A percentile compares a stretch with the other conserved stretches of the same genome.
Conservation (phyloP, 345 rosid genomes). For the Diplotaxis tenuifolia region DNA sequence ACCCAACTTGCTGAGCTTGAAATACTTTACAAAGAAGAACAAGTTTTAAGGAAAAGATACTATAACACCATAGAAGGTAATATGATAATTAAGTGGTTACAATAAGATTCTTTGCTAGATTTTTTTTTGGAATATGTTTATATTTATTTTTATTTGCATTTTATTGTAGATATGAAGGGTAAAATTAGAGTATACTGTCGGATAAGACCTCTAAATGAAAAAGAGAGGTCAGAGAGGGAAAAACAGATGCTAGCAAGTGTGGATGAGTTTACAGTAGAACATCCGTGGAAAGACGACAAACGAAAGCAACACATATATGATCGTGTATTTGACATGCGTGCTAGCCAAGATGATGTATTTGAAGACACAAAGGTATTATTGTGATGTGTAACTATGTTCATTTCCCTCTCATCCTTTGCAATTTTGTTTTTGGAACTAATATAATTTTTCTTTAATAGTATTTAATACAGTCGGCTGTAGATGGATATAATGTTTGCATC, state of each 20-base stretch:
- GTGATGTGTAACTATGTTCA: conserved; percentile 2
- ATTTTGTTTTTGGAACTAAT: conserved; percentile 22
- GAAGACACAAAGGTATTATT: conserved; percentile 80
- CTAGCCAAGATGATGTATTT: conserved; percentile 79
- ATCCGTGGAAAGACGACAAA: conserved; percentile 93
- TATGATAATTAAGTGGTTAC: conserved; percentile 8
- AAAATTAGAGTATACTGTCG: conserved; percentile 94
- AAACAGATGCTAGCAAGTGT: conserved; percentile 42
- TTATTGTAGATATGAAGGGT: conserved; percentile 83
- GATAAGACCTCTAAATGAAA: conserved; percentile 74
- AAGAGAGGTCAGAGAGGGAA: conserved; percentile 64
- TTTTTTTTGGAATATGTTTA: background rate
- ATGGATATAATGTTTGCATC: conserved; percentile 94
- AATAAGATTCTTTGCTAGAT: background rate
- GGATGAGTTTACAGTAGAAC: conserved; percentile 93
- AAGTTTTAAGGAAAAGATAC: conserved; percentile 76
- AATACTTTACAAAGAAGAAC: conserved; percentile 85
- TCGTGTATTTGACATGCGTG: conserved; percentile 74
- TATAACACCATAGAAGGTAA: conserved; percentile 94
- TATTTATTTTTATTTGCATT: background rate
- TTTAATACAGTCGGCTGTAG: conserved; percentile 92
- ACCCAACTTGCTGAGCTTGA: conserved; percentile 90
- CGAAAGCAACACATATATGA: conserved; percentile 87
- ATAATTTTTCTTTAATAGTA: conserved; percentile 47
- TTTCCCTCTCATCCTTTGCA: background rate